phyloP scores from a whole-genome alignment of 257 asterid species.

The Rauvolfia tetraphylla region DNA sequence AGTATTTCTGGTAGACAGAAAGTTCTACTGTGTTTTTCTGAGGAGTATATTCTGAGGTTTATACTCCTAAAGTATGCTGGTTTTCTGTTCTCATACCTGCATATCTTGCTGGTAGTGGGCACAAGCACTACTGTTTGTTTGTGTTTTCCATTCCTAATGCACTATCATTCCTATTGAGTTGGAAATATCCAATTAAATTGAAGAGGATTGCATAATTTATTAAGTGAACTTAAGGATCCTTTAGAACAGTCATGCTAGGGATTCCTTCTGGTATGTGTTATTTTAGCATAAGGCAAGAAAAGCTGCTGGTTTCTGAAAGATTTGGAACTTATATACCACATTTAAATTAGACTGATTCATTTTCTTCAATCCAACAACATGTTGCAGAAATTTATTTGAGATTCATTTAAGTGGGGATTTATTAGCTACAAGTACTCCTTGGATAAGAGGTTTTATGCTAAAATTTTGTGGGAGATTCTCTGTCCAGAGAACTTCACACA shows the following conservation, averaged over 20 bases:
- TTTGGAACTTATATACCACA: background rate
- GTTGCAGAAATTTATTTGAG: background rate
- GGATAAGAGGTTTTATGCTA: background rate
- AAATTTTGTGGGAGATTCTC: background rate
- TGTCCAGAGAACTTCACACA: background rate
- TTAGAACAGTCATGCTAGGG: background rate
- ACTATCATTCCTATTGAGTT: background rate
- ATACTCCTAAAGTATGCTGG: background rate
- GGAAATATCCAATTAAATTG: background rate
- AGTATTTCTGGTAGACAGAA: background rate
- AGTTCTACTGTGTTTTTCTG: background rate
- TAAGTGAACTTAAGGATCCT: background rate
- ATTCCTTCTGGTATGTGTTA: background rate
- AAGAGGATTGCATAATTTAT: background rate
- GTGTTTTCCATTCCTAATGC: background rate
- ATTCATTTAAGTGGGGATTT: background rate
- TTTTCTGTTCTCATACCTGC: constrained; percentile 1
- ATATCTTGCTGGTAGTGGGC: background rate
- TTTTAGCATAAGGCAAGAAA: background rate
- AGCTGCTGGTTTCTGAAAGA: background rate
- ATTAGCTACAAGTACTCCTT: background rate
- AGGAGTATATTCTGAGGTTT: too few species aligned
- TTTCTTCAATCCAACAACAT: background rate
- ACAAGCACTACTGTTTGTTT: background rate
- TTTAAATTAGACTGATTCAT: background rate